Conservation (phyloP, 1,139 yeast species). For the Suhomyces guaymorum region DNA sequence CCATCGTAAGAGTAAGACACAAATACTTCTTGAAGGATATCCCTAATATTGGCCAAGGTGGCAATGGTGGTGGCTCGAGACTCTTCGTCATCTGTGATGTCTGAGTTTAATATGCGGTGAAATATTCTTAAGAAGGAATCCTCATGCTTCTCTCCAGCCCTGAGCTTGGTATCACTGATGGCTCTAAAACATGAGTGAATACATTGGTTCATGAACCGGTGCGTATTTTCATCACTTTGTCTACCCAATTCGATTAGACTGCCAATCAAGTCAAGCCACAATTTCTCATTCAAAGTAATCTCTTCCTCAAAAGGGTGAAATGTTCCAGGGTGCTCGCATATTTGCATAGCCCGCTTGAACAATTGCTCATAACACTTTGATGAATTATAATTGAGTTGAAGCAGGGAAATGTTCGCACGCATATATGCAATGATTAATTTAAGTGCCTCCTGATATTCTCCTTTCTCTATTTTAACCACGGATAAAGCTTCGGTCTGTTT, state of each 20-base stretch:
- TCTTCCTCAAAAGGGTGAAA: conserved; percentile 18
- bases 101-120: conserved; percentile 47
- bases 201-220: conserved; percentile 41
- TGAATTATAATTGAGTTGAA: conserved; percentile 15
- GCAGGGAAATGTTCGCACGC: conserved; percentile 5
- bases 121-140: conserved; percentile 52
- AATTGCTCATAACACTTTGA: conserved; percentile 26
- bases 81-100: conserved; percentile 19
- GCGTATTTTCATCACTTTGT: conserved; percentile 12
- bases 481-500: conserved; percentile 36
- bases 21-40: conserved; percentile 62
- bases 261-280: conserved; percentile 43
- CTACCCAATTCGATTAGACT: conserved; percentile 31
- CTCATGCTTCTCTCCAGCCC: conserved; percentile 25
- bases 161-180: conserved; percentile 44
- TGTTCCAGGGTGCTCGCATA: conserved; percentile 30
- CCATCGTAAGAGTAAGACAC: conserved; percentile 66
- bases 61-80: conserved; percentile 30
- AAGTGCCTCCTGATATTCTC: conserved; percentile 30
- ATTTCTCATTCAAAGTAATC: conserved; percentile 31
- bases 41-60: conserved; percentile 58
- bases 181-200: conserved; percentile 54
- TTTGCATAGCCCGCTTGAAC: conserved; percentile 35
- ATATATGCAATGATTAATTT: conserved; percentile 27
- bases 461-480: conserved; percentile 24